A percentile compares a stretch with the other conserved stretches of the same genome.
Evolutionary conservation across 495 filamentous ascomycete genomes (phyloP).

Genomic region (Aspergillus heteromorphus): DNA sequence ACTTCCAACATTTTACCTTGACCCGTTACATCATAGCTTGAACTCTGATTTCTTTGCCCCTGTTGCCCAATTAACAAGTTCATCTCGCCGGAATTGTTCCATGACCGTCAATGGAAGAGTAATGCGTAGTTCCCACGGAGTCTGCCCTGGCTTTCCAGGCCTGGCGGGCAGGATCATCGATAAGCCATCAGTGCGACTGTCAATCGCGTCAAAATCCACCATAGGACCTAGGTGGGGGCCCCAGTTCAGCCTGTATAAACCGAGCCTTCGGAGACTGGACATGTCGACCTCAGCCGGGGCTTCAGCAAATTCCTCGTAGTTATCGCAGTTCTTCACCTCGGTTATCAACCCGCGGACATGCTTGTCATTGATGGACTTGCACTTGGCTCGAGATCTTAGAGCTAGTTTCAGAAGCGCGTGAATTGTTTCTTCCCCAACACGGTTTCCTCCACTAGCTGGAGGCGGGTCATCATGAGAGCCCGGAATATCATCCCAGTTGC

Average conservation of each 20-base stretch:
- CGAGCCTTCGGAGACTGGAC: not conserved
- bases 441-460: not conserved
- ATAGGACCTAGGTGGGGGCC: not conserved
- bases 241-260: not conserved
- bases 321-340: not conserved
- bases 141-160: not conserved
- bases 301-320: not conserved
- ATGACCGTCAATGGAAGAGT: not conserved
- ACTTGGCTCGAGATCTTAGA: not conserved
- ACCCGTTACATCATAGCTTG: not conserved
- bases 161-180: not conserved
- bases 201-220: not conserved
- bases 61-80: not conserved
- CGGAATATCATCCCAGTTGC: not conserved
- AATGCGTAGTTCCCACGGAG: not conserved
- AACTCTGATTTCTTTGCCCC: not conserved
- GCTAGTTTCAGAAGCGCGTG: not conserved
- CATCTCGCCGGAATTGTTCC: not conserved
- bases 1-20: too few relatives aligned
- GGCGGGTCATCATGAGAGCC: not conserved
- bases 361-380: not conserved
- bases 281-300: not conserved
- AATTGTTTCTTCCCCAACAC: not conserved
- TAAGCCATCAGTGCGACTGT: not conserved
- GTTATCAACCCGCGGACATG: not conserved